A percentile compares a stretch with the other conserved stretches of the same genome.
Conservation (phyloP, 176 grass and related monocot genomes). For the Lolium multiflorum region DNA sequence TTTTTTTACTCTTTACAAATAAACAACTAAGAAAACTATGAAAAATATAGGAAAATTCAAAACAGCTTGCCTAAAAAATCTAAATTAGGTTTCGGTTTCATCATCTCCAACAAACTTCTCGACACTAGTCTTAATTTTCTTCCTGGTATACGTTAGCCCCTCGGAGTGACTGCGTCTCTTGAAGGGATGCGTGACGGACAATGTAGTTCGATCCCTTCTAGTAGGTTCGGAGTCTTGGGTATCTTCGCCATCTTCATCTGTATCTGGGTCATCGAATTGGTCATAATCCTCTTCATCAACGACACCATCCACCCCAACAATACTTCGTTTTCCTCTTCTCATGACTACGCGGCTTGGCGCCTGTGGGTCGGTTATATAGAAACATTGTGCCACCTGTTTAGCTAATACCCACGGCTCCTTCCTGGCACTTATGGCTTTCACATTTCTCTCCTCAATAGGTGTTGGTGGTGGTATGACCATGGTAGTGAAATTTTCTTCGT, state of each 20-base stretch:
- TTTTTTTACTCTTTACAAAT: too few species aligned
- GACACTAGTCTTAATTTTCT: neutral
- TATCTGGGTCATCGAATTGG: neutral
- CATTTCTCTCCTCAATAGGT: neutral
- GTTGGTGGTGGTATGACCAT: neutral
- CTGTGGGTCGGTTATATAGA: neutral
- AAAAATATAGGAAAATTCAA: too few species aligned
- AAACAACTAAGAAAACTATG: too few species aligned
- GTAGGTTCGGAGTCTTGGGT: neutral
- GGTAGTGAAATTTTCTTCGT: neutral
- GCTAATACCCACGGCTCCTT: neutral
- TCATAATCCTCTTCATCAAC: slow-evolving; percentile 1
- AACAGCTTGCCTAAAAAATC: neutral
- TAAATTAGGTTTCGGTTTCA: neutral
- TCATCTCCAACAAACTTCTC: neutral
- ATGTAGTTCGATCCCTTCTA: neutral
- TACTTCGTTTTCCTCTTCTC: slow-evolving; percentile 5
- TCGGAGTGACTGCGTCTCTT: neutral
- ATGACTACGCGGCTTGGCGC: neutral
- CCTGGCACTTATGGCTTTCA: neutral
- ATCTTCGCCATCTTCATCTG: neutral
- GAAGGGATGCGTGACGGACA: neutral
- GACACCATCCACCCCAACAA: neutral
- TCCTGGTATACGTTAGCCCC: neutral
- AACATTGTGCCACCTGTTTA: neutral